A percentile compares a stretch with the other conserved stretches of the same genome.
phyloP scores from a whole-genome alignment of 208 protist genomes.

The Trypanosoma brucei region DNA sequence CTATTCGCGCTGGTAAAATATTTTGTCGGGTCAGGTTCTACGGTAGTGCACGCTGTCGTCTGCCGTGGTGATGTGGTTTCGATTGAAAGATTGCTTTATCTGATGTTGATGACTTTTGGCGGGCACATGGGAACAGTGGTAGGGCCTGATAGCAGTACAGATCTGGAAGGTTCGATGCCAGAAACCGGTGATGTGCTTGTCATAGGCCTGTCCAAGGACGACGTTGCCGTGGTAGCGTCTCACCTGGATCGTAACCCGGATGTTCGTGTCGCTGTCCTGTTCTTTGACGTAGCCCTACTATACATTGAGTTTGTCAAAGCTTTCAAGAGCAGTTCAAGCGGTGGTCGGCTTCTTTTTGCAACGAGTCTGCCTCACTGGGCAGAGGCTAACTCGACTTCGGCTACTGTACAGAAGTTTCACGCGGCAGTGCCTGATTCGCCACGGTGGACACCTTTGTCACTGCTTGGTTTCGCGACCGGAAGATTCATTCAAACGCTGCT shows the following conservation, averaged over 20 bases:
- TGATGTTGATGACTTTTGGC: no score
- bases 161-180: not conserved
- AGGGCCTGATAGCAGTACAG: not conserved
- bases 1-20: not conserved
- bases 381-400: constrained; percentile 13
- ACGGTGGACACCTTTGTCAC: constrained; percentile 6
- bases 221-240: constrained; percentile 15
- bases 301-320: constrained; percentile 25
- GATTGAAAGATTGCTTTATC: no score
- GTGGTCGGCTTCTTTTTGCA: constrained; percentile 29
- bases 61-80: no score
- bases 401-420: constrained; percentile 18
- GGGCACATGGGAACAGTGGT: no score
- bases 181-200: constrained; percentile 8
- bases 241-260: constrained; percentile 17
- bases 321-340: constrained; percentile 9
- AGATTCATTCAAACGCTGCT: constrained; percentile 11
- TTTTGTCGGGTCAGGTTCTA: not conserved
- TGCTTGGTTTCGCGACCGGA: constrained; percentile 12
- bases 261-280: constrained; percentile 24
- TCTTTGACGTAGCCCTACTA: constrained; percentile 29
- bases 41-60: no score
- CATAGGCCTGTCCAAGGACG: constrained; percentile 14
- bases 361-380: constrained; percentile 50
- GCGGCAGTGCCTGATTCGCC: not conserved